A percentile compares a stretch with the other conserved stretches of the same genome.
Conservation (phyloP, 2,329 filamentous ascomycete genomes). For the Exophiala sp. region DNA sequence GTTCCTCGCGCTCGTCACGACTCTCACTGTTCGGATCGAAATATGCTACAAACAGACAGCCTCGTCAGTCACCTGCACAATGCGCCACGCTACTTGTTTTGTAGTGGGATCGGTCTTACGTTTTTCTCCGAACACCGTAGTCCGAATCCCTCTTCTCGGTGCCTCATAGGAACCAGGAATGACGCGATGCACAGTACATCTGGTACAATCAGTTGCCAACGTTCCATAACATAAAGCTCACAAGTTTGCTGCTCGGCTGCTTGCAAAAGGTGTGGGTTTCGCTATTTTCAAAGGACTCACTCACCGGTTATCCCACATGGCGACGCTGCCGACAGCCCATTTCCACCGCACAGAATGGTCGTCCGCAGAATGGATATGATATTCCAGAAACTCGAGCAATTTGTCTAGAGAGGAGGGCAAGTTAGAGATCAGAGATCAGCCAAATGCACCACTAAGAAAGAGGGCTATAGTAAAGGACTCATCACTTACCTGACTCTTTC, state of each 20-base stretch:
- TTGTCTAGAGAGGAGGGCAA: constrained; percentile 10
- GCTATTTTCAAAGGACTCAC: too few relatives aligned
- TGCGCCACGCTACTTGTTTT: too few relatives aligned
- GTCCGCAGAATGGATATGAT: constrained; percentile 46
- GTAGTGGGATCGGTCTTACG: too few relatives aligned
- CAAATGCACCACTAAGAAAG: neutral
- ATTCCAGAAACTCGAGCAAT: constrained; percentile 25
- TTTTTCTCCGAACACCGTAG: constrained; percentile 44
- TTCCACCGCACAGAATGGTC: constrained; percentile 49
- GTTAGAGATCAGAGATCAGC: neutral
- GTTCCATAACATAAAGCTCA: too few relatives aligned
- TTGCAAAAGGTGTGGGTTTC: too few relatives aligned
- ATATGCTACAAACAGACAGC: constrained; percentile 17
- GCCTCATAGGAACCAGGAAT: constrained; percentile 41
- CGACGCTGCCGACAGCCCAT: constrained; percentile 46
- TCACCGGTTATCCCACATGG: constrained; percentile 48
- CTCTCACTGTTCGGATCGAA: constrained; percentile 26
- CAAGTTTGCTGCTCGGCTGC: too few relatives aligned
- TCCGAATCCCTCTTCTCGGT: constrained; percentile 37
- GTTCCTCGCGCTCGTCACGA: constrained; percentile 13
- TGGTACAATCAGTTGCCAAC: too few relatives aligned
- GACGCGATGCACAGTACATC: constrained; percentile 40
- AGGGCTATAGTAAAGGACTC: too few relatives aligned
- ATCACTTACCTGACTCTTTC: constrained; percentile 36
- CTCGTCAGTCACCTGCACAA: too few relatives aligned